phyloP scores from a whole-genome alignment of 2,329 filamentous ascomycete genomes.

The Aspergillus arachidicola region DNA sequence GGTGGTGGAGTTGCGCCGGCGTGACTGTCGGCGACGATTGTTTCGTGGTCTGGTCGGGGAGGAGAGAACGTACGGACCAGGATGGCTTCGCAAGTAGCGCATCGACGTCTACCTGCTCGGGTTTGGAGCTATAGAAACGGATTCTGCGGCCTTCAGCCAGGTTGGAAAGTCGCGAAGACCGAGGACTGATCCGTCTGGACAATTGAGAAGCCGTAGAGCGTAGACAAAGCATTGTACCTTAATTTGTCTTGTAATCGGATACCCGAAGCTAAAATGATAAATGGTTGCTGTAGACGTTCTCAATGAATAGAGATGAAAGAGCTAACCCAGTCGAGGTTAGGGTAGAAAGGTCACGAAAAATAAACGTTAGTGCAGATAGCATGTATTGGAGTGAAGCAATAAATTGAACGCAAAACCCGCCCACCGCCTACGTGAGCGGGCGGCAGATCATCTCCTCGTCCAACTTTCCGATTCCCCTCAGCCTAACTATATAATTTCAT shows the following conservation, averaged over 20 bases:
- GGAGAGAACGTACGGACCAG: conserved; percentile 81
- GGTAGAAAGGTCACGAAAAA: not conserved
- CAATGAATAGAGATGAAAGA: not conserved
- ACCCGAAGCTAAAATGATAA: not conserved
- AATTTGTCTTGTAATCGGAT: not conserved
- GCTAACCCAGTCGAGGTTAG: not conserved
- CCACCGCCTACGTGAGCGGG: conserved; percentile 24
- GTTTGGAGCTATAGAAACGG: conserved; percentile 30
- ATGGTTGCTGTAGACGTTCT: not conserved
- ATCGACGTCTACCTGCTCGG: conserved; percentile 32
- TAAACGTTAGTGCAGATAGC: not conserved
- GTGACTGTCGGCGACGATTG: conserved; percentile 53
- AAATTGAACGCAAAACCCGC: conserved; percentile 6
- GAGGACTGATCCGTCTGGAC: conserved; percentile 10
- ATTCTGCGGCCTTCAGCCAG: not conserved
- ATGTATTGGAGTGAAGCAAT: not conserved
- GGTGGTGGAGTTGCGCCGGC: conserved; percentile 72
- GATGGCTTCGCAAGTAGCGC: conserved; percentile 68
- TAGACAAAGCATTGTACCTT: conserved; percentile 15
- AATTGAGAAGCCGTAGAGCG: conserved; percentile 21
- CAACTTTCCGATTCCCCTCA: not conserved
- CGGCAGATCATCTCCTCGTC: conserved; percentile 5
- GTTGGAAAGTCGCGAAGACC: conserved; percentile 9
- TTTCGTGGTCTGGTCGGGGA: conserved; percentile 52
- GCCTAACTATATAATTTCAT: not conserved